Evolutionary conservation across 352 stramenopile species (phyloP).

Genomic region (Phytophthora vignae): DNA sequence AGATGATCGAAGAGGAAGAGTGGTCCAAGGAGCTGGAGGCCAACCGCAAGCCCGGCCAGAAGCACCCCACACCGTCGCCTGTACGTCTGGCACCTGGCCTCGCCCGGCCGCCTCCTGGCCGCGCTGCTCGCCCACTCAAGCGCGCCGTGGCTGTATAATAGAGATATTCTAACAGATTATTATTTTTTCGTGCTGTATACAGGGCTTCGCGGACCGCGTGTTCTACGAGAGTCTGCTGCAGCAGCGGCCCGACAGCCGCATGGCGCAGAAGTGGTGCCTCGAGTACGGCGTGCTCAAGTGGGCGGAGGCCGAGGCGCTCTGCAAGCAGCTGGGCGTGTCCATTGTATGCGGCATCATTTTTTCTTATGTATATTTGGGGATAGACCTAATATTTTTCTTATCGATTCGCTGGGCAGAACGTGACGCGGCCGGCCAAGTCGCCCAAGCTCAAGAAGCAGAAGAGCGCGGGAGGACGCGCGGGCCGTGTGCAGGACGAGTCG

Average conservation of each 20-base stretch:
- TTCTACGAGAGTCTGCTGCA: slow-evolving; percentile 92
- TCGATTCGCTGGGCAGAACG: slow-evolving; percentile 63
- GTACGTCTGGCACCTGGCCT: slow-evolving; percentile 36
- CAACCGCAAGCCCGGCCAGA: slow-evolving; percentile 90
- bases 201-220: slow-evolving; percentile 89
- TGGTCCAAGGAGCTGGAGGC: slow-evolving; percentile 91
- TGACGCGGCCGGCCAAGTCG: slow-evolving; percentile 55
- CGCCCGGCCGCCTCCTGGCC: not conserved
- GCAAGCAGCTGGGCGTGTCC: slow-evolving; percentile 72
- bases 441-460: slow-evolving; percentile 54
- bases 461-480: slow-evolving; percentile 14
- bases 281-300: slow-evolving; percentile 92
- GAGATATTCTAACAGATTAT: not conserved
- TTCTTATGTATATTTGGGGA: not conserved
- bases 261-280: slow-evolving; percentile 92
- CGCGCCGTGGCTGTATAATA: not conserved
- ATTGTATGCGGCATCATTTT: slow-evolving; percentile 42
- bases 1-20: slow-evolving; percentile 88
- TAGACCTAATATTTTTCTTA: not conserved
- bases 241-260: slow-evolving; percentile 84
- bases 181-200: not conserved
- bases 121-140: no score
- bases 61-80: slow-evolving; percentile 87
- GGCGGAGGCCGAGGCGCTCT: slow-evolving; percentile 81
- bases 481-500: slow-evolving; percentile 47